These are phyloP conservation scores for Oryza rufipogon DNA, from an alignment of 176 grass and related monocot species.

Conservation along the genomic window DNA sequence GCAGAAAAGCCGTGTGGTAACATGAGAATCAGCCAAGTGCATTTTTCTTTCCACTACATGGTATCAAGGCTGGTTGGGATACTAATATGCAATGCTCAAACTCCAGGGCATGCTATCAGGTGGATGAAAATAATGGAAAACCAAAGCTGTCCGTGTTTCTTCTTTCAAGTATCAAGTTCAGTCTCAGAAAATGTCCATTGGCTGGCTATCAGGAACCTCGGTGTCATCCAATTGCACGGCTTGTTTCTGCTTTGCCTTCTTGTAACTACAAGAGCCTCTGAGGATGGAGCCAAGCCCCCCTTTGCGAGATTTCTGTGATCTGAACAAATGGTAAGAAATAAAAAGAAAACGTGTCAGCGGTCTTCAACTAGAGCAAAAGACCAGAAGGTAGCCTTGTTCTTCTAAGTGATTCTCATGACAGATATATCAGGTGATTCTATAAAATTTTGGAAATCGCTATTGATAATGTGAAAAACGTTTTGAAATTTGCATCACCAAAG, in stretches of 20 bases:
- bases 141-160: conserved; percentile 2
- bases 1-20: not conserved
- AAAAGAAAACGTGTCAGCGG: conserved; percentile 17
- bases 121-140: not conserved
- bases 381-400: not conserved
- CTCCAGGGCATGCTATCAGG: not conserved
- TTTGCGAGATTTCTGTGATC: conserved; percentile 59
- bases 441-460: not conserved
- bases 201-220: conserved; percentile 62
- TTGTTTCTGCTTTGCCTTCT: conserved; percentile 66
- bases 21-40: not conserved
- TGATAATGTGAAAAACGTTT: not conserved
- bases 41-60: not conserved
- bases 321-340: conserved; percentile 42
- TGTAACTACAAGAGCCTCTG: conserved; percentile 73
- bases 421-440: not conserved
- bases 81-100: not conserved
- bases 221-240: conserved; percentile 57
- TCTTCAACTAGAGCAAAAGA: not conserved
- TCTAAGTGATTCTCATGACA: not conserved
- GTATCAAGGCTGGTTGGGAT: not conserved
- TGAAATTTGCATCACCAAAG: not conserved
- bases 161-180: conserved; percentile 26
- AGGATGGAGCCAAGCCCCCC: conserved; percentile 52
- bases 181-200: conserved; percentile 40